These are phyloP conservation scores for Pseudocercospora eumusae DNA, from an alignment of 2,329 filamentous ascomycete genomes.

Conservation along the genomic window DNA sequence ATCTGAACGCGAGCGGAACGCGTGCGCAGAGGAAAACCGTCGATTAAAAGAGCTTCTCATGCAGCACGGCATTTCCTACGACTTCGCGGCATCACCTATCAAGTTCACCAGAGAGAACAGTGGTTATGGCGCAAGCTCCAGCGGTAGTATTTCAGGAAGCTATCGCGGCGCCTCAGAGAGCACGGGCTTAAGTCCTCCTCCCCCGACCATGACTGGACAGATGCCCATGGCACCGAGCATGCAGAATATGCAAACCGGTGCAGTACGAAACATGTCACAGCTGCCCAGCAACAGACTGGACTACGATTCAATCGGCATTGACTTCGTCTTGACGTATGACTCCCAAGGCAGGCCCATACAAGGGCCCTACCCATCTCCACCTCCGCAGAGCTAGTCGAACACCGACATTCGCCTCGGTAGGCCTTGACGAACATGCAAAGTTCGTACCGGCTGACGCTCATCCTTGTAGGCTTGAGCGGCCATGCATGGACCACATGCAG, in stretches of 20 bases:
- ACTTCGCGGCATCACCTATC: slow-evolving; percentile 45
- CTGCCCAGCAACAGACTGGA: slow-evolving; percentile 55
- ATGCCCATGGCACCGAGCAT: slow-evolving; percentile 14
- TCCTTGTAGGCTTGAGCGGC: slow-evolving; percentile 72
- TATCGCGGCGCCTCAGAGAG: slow-evolving; percentile 54
- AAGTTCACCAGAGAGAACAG: slow-evolving; percentile 41
- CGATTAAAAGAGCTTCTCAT: slow-evolving; percentile 66
- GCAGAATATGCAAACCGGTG: slow-evolving; percentile 23
- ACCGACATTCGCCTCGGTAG: slow-evolving; percentile 23
- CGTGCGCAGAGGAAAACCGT: slow-evolving; percentile 75
- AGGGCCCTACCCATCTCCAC: slow-evolving; percentile 61
- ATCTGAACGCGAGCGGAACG: slow-evolving; percentile 73
- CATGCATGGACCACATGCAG: slow-evolving; percentile 89
- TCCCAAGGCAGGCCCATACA: slow-evolving; percentile 39
- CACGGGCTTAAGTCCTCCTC: slow-evolving; percentile 49
- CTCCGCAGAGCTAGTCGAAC: slow-evolving; percentile 44
- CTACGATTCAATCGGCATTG: slow-evolving; percentile 81
- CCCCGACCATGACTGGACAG: slow-evolving; percentile 29
- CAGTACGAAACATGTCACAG: slow-evolving; percentile 31
- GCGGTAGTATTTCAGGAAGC: slow-evolving; percentile 64
- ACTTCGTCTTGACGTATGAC: slow-evolving; percentile 87
- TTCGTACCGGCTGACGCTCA: slow-evolving; percentile 35
- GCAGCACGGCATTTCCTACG: slow-evolving; percentile 61
- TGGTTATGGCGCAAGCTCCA: slow-evolving; percentile 47
- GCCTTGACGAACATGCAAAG: slow-evolving; percentile 19